phyloP scores from a whole-genome alignment of 1,139 yeast genomes.

The Ogataea hybrid region DNA sequence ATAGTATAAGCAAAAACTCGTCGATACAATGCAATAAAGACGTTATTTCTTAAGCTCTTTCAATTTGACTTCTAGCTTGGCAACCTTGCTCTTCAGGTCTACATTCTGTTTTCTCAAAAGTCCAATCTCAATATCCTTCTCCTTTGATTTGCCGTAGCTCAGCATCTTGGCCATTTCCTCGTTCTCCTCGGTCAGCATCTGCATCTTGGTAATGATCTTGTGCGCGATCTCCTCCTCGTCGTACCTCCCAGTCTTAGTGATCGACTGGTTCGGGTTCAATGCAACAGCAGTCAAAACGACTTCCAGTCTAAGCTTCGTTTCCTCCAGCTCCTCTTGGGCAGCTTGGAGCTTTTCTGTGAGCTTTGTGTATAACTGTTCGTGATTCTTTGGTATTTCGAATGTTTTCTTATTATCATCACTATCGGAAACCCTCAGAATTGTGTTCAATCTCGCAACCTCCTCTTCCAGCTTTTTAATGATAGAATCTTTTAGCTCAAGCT shows the following conservation, averaged over 20 bases:
- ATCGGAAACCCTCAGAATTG: conserved; percentile 20
- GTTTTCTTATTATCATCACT: conserved; percentile 14
- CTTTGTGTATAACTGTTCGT: conserved; percentile 47
- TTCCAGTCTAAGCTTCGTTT: conserved; percentile 61
- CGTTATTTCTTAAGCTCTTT: conserved; percentile 15
- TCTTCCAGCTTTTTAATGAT: conserved; percentile 28
- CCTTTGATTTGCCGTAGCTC: conserved; percentile 70
- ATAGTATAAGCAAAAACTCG: too few relatives aligned
- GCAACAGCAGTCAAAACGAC: conserved; percentile 57
- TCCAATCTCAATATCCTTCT: conserved; percentile 67
- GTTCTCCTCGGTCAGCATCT: conserved; percentile 66
- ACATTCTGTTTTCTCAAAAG: conserved; percentile 51
- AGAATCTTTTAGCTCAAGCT: conserved; percentile 29
- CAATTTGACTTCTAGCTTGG: conserved; percentile 29
- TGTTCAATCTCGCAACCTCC: conserved; percentile 24
- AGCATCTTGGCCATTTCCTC: conserved; percentile 66
- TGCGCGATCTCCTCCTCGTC: conserved; percentile 81
- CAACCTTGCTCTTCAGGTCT: conserved; percentile 38
- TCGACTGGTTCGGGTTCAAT: conserved; percentile 40
- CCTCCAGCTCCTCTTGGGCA: conserved; percentile 55
- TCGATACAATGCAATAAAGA: background rate
- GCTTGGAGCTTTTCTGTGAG: conserved; percentile 49
- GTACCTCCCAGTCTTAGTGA: conserved; percentile 51
- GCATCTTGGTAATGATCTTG: conserved; percentile 63
- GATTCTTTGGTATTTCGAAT: conserved; percentile 41